Evolutionary conservation across 768 basidiomycete genomes (phyloP), one percentile per base, ranked within the genome.

Genomic region (Agrocybe chaxingu): DNA sequence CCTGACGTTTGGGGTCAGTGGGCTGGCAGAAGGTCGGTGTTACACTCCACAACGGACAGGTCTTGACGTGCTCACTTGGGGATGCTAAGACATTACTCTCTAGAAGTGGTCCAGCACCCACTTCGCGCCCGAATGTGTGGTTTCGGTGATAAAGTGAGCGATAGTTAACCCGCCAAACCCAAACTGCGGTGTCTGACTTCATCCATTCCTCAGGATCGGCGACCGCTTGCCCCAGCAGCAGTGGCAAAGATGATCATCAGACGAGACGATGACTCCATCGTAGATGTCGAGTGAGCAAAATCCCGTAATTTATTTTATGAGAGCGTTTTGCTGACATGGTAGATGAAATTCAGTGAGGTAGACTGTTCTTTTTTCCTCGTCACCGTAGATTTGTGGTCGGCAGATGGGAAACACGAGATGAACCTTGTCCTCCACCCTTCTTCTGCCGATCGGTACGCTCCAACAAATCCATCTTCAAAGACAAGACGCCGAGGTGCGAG

Each of bases 81-180:
- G 30, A 1, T 47, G 10, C 41, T 13, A 2, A 92, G 91, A 63
- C 76, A 87, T 64, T 95, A 95, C 67, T 82, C 85, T 10, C 78
- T 96, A 37, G 85, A 91, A 57, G 81, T 95, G 59, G 79, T 90
- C 3, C 95, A 97, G 65, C 82, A 95, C 59, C 94, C 95, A 36
- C 68, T 90, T 42, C 82, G 94, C 38, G 95, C 94, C 43, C 82
- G 94, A 56, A 95, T 95, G 86, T 96, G 94, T 66, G 95, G 95
- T 8, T 95, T 96, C 67, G 94, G 94, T 40, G 92, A 97, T 75
- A 96, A 95, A 77, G 93, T 92, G 58, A 52, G 63, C 57, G 47
- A 35, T 45, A 18, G 54, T 57, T 48, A 48, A 55, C 16, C 34
- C 29, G 33, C n/a, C 37, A 37, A 35, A 29, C 49, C 42, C 35